Conservation (phyloP, 2,329 filamentous ascomycete genomes). For the Colletotrichum brevisporum region DNA sequence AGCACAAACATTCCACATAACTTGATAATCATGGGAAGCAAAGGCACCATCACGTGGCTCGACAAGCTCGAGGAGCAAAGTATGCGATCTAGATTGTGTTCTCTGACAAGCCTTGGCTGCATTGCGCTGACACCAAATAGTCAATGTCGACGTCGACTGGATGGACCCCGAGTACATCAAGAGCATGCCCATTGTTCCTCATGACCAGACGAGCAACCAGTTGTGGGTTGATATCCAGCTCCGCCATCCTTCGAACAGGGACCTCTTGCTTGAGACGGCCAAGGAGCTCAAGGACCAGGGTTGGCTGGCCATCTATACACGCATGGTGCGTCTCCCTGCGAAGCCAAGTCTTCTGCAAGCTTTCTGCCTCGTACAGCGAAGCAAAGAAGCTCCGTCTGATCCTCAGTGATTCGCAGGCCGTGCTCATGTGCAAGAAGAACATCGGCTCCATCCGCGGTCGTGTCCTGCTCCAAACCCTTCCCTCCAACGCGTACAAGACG, state of each 20-base stretch:
- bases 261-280: constrained; percentile 57
- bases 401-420: constrained; percentile 49
- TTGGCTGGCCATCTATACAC: constrained; percentile 64
- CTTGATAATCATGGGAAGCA: constrained; percentile 50
- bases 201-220: constrained; percentile 67
- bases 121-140: constrained; percentile 45
- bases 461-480: constrained; percentile 63
- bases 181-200: constrained; percentile 58
- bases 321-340: constrained; percentile 50
- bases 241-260: constrained; percentile 57
- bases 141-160: constrained; percentile 66
- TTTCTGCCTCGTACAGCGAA: no score
- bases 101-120: not conserved
- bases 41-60: constrained; percentile 53
- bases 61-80: constrained; percentile 59
- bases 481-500: constrained; percentile 61
- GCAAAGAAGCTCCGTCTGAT: no score
- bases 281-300: constrained; percentile 60
- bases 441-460: constrained; percentile 61
- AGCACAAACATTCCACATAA: not conserved
- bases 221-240: constrained; percentile 63
- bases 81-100: constrained; percentile 42
- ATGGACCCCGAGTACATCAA: constrained; percentile 65
- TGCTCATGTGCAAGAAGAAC: constrained; percentile 62
- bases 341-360: no score